Evolutionary conservation across 116 monocot species (phyloP).

Genomic region (Phalaenopsis hybrid): DNA sequence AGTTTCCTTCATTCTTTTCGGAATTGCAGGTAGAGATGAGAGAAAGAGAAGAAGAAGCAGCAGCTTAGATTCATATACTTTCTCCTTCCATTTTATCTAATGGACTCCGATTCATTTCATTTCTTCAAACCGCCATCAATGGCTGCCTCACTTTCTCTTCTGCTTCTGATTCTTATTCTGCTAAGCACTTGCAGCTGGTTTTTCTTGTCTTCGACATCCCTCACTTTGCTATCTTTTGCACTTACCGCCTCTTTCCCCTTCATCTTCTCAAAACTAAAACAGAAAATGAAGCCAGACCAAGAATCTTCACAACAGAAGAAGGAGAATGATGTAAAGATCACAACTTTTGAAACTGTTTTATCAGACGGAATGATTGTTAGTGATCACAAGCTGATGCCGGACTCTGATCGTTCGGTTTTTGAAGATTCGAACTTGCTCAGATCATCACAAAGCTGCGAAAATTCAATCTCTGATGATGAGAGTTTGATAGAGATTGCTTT

Average conservation of each 20-base stretch:
- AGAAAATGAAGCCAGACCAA: neutral
- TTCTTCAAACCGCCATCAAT: conserved; percentile 15
- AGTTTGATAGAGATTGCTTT: conserved; percentile 71
- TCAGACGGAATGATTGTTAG: neutral
- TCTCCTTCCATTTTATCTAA: neutral
- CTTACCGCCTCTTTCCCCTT: conserved; percentile 25
- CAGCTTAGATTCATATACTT: no score
- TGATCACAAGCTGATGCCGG: neutral
- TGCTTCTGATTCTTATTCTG: conserved; percentile 18
- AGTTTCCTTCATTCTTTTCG: no score
- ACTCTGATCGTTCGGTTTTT: no score
- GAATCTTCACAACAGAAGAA: neutral
- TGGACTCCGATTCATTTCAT: conserved; percentile 19
- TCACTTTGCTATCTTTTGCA: conserved; percentile 26
- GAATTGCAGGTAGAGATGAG: no score
- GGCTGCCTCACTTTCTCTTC: conserved; percentile 20
- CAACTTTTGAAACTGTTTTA: neutral
- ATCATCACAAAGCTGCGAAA: conserved; percentile 13
- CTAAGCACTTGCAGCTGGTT: conserved; percentile 14
- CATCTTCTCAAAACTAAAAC: conserved; percentile 28
- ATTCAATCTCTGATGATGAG: conserved; percentile 58
- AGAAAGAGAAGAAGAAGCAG: no score
- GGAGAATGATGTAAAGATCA: neutral
- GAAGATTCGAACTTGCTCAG: conserved; percentile 13
- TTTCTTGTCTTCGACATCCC: conserved; percentile 16